phyloP scores from a whole-genome alignment of 768 basidiomycete genomes.

The Hirschioporus abietinus region DNA sequence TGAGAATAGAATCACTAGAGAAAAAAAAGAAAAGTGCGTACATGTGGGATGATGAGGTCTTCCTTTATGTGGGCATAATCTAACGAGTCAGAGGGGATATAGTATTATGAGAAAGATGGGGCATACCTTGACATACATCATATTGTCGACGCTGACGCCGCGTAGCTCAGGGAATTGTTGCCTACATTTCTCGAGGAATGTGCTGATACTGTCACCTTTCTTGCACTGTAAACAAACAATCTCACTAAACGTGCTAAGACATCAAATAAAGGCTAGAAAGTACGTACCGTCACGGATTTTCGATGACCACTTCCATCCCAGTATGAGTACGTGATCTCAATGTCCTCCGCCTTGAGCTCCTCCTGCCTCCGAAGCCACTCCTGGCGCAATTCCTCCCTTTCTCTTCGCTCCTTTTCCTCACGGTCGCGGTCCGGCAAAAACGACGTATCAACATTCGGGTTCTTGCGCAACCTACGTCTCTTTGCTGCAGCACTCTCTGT shows the following conservation, averaged over 20 bases:
- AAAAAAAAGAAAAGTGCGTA: slow-evolving; percentile 30
- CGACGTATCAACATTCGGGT: slow-evolving; percentile 94
- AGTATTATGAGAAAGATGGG: not conserved
- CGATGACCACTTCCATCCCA: slow-evolving; percentile 99
- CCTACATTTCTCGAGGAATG: slow-evolving; percentile 89
- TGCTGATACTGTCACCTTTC: slow-evolving; percentile 87
- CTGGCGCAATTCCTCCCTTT: slow-evolving; percentile 82
- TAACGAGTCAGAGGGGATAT: slow-evolving; percentile 9
- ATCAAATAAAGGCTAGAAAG: not conserved
- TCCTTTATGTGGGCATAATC: slow-evolving; percentile 48
- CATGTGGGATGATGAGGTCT: slow-evolving; percentile 96
- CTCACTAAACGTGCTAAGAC: slow-evolving; percentile 5
- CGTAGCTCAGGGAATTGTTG: slow-evolving; percentile 90
- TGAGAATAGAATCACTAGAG: slow-evolving; percentile 2
- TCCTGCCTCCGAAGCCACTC: slow-evolving; percentile 81
- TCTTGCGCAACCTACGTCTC: slow-evolving; percentile 82
- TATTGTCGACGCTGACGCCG: slow-evolving; percentile 86
- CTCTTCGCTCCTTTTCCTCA: slow-evolving; percentile 85
- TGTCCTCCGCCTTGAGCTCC: slow-evolving; percentile 62
- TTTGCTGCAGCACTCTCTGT: slow-evolving; percentile 51
- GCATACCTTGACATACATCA: slow-evolving; percentile 95
- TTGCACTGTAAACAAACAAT: slow-evolving; percentile 68
- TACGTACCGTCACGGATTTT: slow-evolving; percentile 79
- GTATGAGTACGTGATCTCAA: slow-evolving; percentile 93
- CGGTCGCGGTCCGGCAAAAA: slow-evolving; percentile 98